Base-by-base conservation (phyloP, 1,284 basidiomycete species). In the Boletus sp. region DNA sequence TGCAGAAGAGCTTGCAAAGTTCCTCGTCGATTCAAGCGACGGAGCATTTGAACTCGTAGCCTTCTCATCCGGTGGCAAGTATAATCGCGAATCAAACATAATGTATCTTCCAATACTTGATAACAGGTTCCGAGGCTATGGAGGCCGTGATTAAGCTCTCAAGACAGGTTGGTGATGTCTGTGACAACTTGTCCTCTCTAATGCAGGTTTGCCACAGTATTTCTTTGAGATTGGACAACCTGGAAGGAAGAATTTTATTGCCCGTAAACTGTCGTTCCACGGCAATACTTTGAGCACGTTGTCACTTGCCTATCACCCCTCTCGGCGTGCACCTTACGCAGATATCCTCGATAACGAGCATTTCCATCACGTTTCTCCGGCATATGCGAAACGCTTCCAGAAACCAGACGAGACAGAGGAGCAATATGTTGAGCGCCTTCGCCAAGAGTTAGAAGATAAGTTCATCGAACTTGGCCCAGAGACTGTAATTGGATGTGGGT, bases 281-380 rank as follows among this genome's bases (percentile, higher is more conserved):
- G 91, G 91, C 1, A 93, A 92, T 64, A 89, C 88, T 2, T 59
- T 92, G 23, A 76, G 75, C 29, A 85, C 86, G 0, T 69, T 91
- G 14, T 76, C 82, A 12, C 72, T 90, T 12, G 78, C 80, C 1
- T 72, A 80, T 55, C 81, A 90, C 56, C 82, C 82, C 5, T 60
- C 69, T 27, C 80, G 89, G 25, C 78, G 84, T 27, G 76, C 72
- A 9, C 83, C 85, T 1, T 90, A 88, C 59, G 76, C 73, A 34
- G 75, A 69, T 22, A 76, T 89, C 42, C 68, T 91, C 19, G 77
- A 88, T 59, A 64, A 72, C 13, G 65, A 77, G 1, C 75, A 80
- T 57, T 91, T 86, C 64, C 82, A 89, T 62, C 85, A 89, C 54
- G 88, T 91, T 48, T 88, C 86, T 17, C 88, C 91, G 0, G 91